These are phyloP conservation scores for Arctium minus DNA, from an alignment of 129 eudicot species.

Conservation along the genomic window DNA sequence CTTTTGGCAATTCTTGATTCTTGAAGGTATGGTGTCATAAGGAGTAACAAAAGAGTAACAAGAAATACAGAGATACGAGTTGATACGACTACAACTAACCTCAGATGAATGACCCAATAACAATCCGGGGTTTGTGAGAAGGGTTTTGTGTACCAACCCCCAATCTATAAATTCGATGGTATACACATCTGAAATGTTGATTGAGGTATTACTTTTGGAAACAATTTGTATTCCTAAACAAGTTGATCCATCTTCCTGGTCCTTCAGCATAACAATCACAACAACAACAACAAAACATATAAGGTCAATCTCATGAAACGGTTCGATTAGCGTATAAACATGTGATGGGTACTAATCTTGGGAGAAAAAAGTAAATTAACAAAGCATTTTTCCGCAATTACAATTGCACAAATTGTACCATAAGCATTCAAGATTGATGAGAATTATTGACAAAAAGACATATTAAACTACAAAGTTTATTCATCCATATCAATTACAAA, in stretches of 20 bases:
- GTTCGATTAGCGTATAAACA: background rate
- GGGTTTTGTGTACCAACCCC: constrained; percentile 63
- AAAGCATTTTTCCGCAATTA: background rate
- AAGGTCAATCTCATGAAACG: constrained; percentile 3
- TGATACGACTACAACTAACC: constrained; percentile 36
- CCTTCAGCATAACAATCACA: constrained; percentile 25
- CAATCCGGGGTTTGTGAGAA: constrained; percentile 47
- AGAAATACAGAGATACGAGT: background rate
- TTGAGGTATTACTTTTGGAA: constrained; percentile 42
- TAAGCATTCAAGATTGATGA: background rate
- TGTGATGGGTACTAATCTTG: background rate
- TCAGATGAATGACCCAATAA: constrained; percentile 53
- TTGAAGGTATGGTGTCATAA: background rate
- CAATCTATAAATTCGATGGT: constrained; percentile 65
- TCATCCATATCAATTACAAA: background rate
- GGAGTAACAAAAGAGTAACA: background rate
- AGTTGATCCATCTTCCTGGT: constrained; percentile 38
- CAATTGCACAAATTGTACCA: background rate
- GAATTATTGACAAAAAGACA: background rate
- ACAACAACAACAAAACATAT: constrained; percentile 4
- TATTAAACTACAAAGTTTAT: background rate
- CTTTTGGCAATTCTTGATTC: background rate
- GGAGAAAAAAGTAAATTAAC: background rate
- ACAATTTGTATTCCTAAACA: constrained; percentile 54
- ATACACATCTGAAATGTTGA: constrained; percentile 61